Base-by-base conservation (phyloP, 1,284 basidiomycete genomes). In the Cerrena zonata region DNA sequence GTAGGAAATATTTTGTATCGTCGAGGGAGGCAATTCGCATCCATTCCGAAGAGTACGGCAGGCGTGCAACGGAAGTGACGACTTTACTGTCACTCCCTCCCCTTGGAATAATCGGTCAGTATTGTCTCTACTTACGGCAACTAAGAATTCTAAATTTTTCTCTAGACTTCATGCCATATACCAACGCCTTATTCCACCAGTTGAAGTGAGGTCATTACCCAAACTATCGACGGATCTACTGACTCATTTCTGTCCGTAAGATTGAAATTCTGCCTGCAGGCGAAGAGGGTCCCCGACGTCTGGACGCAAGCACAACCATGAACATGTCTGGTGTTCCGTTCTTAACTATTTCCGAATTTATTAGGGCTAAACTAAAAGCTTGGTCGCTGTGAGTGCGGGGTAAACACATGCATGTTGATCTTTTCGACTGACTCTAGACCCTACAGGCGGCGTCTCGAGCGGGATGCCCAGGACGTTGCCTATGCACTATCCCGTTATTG, bases 221-320 rank as follows among this genome's bases (percentile, higher is more conserved):
- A 18, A 18, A 4, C 41, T 22, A 45, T 22, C 18, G 47, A n/a
- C 11, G 10, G 15, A 22, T 23, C 21, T 23, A 25, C 21, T 36
- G 11, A 38, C 27, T 18, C 23, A 22, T 24, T 37, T 40, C 21
- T 49, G n/a, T 18, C 27, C 47, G 41, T 46, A 19, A 90, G 87
- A 88, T 90, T 65, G 87, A 90, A 67, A 87, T 90, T 51, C 64
- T 89, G 39, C 81, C 83, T 22, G 87, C 86, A 41, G 87, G 88
- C 19, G 87, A 90, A 67, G 78, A 79, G 48, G 87, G 88, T 4
- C 87, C 88, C 44, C 82, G 86, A 48, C 78, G 76, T 57, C 74
- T 90, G 36, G 82, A 89, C 66, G 60, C 69, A 39, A 72, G 74
- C 24, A 88, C 81, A 2, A 78, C 82, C 47, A 82, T 82, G 74